Base-by-base conservation (phyloP, 129 eudicot genomes). In the Erigeron canadensis region DNA sequence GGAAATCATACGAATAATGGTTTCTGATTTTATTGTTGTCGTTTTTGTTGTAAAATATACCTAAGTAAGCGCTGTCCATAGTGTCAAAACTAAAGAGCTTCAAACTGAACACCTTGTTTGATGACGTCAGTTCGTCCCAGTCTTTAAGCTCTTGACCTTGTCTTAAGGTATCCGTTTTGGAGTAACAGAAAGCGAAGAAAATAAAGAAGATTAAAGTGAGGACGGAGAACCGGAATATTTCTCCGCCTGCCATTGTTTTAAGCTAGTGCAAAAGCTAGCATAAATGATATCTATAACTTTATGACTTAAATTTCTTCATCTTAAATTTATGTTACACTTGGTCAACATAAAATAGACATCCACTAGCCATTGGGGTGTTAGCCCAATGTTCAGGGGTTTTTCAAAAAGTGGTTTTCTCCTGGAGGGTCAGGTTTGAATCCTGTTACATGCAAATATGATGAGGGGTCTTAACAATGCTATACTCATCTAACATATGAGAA, bases 41-140 rank as follows among this genome's bases (percentile, higher is more conserved):
- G 23, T 66, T 46, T 11, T 42, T 18, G 61, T 70, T 70, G 75
- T 81, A 84, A 63, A 81, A 84, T 23, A 84, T 70, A 18, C 88
- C 83, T 47, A 77, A 21, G 50, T 74, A 79, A 9, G 75, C 72
- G 48, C 70, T 23, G 7, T 43, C 43, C 10, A 46, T n/a, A 55
- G 71, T 70, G 42, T 71, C 79, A 17, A 73, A 78, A 71, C 83
- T 66, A 51, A 81, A 84, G 77, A 78, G 81, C 75, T 67, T 76
- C 41, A 84, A 37, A 51, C 18, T 39, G 51, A 83, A 83, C 58
- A 76, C 65, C 15, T 16, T 79, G 59, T 80, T 80, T 7, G 84
- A 69, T 67, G 87, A 80, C 61, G 41, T 47, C 57, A 82, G 16
- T 16, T 45, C 58, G 72, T 77, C 82, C 75, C 82, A 69, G 48